Evolutionary conservation across 306 rosid genomes (phyloP).

Genomic region (Prunus persica): Prunus_persica_NCBIv2 NC_034009.1:41819501-41820000

Average conservation of each 20-base stretch:
- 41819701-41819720: slow-evolving; percentile 21
- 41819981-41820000: not conserved
- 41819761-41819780: slow-evolving; percentile 36
- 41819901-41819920: too few relatives aligned
- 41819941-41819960: not conserved
- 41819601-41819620: not conserved
- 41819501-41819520: too few relatives aligned
- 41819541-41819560: not conserved
- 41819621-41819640: slow-evolving; percentile 1
- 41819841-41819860: not conserved
- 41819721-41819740: slow-evolving; percentile 3
- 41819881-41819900: not conserved
- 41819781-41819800: not conserved
- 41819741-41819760: slow-evolving; percentile 21
- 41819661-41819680: not conserved
- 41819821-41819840: not conserved
- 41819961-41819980: not conserved
- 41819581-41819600: not conserved
- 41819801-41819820: not conserved
- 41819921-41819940: not conserved
- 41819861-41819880: not conserved
- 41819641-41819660: not conserved
- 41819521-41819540: not conserved
- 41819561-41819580: not conserved
- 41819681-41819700: not conserved